Evolutionary conservation across 371 early-diverging fungal genomes (phyloP).

Genomic region (Syncephalastrum monosporum): DNA sequence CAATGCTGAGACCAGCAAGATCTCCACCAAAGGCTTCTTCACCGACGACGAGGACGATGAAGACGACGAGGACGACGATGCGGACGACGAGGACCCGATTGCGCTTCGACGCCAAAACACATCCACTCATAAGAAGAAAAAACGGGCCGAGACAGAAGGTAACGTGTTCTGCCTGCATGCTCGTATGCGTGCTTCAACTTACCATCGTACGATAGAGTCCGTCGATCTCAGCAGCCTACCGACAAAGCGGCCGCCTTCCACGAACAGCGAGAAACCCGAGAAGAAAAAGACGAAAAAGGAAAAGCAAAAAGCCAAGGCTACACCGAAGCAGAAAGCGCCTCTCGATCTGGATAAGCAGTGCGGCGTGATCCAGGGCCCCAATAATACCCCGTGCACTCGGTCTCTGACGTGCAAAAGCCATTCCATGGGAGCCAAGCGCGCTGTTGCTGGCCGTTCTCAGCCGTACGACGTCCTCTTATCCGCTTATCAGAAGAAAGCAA

Average conservation of each 20-base stretch:
- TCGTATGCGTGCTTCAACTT: too few species aligned
- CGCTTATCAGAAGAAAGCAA: conserved; percentile 66
- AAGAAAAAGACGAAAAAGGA: conserved; percentile 41
- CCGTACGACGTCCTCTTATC: conserved; percentile 73
- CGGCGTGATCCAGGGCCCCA: conserved; percentile 65
- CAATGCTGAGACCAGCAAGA: conserved; percentile 9
- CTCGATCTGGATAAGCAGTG: conserved; percentile 83
- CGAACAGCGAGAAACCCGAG: conserved; percentile 25
- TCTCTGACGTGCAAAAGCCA: conserved; percentile 86
- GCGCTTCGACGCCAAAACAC: conserved; percentile 14
- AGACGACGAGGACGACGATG: conserved; percentile 28
- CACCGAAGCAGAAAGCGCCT: conserved; percentile 53
- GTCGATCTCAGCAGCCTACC: not conserved
- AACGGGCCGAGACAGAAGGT: conserved; percentile 9
- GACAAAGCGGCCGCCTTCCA: conserved; percentile 19
- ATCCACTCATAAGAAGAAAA: conserved; percentile 12
- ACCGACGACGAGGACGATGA: conserved; percentile 32
- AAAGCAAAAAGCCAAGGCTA: conserved; percentile 31
- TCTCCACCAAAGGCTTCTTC: conserved; percentile 14
- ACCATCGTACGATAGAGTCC: not conserved
- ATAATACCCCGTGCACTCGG: conserved; percentile 66
- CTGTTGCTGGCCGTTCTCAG: conserved; percentile 73
- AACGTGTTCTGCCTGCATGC: not conserved
- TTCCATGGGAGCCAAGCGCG: conserved; percentile 80
- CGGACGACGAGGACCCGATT: conserved; percentile 19